Evolutionary conservation across 2,329 filamentous ascomycete species (phyloP).

Genomic region (Acephala macrosclerotiorum): DNA sequence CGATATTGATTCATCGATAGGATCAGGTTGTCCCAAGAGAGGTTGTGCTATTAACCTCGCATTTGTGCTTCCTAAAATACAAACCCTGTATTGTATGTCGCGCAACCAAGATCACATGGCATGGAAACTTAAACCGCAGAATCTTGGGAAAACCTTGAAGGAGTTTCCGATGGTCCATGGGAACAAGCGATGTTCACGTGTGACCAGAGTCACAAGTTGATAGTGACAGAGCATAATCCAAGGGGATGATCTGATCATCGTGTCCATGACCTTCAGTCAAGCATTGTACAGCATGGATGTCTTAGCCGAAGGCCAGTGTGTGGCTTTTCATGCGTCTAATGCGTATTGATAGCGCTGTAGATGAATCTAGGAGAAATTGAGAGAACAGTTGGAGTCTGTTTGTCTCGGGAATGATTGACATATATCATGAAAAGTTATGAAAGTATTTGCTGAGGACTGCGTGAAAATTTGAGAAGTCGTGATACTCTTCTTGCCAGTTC

Average conservation of each 20-base stretch:
- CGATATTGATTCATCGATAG: not conserved
- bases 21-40: not conserved
- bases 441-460: no score
- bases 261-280: not conserved
- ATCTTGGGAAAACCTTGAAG: not conserved
- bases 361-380: no score
- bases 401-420: no score
- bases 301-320: not conserved
- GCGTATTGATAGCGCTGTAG: no score
- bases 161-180: not conserved
- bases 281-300: not conserved
- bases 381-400: no score
- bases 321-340: no score
- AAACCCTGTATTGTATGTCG: not conserved
- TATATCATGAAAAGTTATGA: no score
- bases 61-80: slow-evolving; percentile 13
- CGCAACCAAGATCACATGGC: slow-evolving; percentile 11
- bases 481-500: not conserved
- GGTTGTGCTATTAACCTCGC: not conserved
- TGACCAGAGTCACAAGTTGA: slow-evolving; percentile 2
- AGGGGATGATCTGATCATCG: not conserved
- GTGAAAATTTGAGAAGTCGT: not conserved
- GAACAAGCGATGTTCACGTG: slow-evolving; percentile 1
- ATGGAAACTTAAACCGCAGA: not conserved
- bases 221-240: not conserved